Conservation (phyloP, 176 grass and related monocot species). For the Miscanthus lutarioriparius region DNA sequence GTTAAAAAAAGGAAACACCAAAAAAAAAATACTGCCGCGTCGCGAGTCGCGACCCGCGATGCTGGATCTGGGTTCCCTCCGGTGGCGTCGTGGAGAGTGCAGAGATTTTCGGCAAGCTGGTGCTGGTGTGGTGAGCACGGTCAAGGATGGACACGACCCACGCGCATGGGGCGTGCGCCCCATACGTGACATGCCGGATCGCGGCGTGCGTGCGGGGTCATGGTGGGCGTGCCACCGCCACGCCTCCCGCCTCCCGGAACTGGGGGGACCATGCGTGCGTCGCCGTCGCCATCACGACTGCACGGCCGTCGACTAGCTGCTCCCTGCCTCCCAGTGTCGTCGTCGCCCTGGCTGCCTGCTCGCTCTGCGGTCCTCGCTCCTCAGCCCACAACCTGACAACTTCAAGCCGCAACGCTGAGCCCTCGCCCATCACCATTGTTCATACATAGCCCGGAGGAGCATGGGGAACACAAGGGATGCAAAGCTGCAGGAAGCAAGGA, state of each 20-base stretch:
- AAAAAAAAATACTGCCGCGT: not conserved
- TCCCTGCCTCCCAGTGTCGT: not conserved
- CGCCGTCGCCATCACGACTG: not conserved
- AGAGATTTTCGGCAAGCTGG: not conserved
- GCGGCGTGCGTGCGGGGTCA: not conserved
- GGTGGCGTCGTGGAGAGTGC: not conserved
- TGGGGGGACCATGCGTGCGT: not conserved
- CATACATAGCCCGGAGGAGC: not conserved
- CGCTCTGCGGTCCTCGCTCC: not conserved
- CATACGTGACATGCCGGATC: constrained; percentile 16
- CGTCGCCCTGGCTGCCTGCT: not conserved
- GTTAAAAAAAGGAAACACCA: not conserved
- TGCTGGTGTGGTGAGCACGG: not conserved
- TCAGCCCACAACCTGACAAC: not conserved
- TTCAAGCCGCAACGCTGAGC: not conserved
- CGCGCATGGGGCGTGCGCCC: not conserved
- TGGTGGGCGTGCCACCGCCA: not conserved
- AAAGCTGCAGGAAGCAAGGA: not conserved
- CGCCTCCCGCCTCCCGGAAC: not conserved
- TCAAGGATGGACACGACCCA: not conserved
- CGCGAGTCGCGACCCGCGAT: constrained; percentile 2
- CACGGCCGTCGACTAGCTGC: not conserved
- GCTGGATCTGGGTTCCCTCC: not conserved
- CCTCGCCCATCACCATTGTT: not conserved
- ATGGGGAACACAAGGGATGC: not conserved